Evolutionary conservation across 306 rosid species (phyloP), one percentile per base, ranked within the genome.

Genomic region (Pterocarpus macrocarpus): DNA sequence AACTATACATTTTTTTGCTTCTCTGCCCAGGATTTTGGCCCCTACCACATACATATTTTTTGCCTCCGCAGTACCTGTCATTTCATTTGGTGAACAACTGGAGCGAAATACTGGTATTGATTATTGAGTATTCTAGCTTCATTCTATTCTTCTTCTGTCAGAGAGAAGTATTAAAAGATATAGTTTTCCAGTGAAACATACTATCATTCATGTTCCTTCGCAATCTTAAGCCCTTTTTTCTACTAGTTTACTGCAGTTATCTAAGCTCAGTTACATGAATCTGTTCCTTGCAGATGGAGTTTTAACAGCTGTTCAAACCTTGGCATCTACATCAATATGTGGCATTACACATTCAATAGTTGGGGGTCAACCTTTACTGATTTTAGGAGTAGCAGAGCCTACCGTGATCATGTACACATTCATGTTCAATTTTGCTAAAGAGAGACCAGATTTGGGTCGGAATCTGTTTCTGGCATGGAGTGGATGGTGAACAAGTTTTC

Each of bases 281-380:
- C n/a, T 61, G 44, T 58, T 49, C 28, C 39, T 38, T 80, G 73
- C 83, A 91, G 94, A 82, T 4, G 97, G 97, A 72, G 83, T 84
- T 62, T 68, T 91, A 73, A 91, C 94, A 49, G 94, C 97, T 16
- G 97, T 91, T 75, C 94, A 91, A 82, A 90, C 97, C 49, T 55
- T 91, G 63, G 92, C 80, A 58, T 91, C 97, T n/a, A 90, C 97
- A 16, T 82, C 97, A n/a, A 15, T 88, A 67, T 91, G 97, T 64
- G 94, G 97, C 28, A 85, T 90, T 39, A 86, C 89, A 64, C 97
- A 91, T 83, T 91, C 97, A 43, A 43, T 91, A 32, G 17, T 90
- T n/a, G 97, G 97, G 45, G 97, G 97, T 79, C 97, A 91, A 78
- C 92, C 97, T 14, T 85, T 91, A 83, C 82, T 91, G 61, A 86